Conservation (phyloP, 2,329 filamentous ascomycete genomes). For the Venturia asperata region DNA sequence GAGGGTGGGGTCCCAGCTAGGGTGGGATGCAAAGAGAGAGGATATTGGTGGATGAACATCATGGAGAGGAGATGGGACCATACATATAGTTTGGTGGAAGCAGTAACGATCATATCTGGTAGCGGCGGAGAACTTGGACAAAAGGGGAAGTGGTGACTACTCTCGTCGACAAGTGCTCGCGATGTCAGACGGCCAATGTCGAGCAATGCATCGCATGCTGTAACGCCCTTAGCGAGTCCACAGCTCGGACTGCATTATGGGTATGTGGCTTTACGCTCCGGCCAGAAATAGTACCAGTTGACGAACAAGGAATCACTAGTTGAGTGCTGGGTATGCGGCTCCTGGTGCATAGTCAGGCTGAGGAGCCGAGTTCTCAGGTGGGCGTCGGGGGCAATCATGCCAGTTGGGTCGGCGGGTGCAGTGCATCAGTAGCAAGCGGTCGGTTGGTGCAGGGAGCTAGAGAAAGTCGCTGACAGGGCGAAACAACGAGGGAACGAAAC, state of each 20-base stretch:
- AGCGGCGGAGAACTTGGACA: background rate
- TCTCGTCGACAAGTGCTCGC: background rate
- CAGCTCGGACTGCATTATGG: background rate
- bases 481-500: background rate
- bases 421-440: background rate
- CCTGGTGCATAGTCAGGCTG: background rate
- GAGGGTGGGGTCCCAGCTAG: background rate
- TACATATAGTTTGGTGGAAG: slow-evolving; percentile 8
- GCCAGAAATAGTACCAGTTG: background rate
- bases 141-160: background rate
- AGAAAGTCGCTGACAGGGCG: background rate
- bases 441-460: too few relatives aligned
- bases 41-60: background rate
- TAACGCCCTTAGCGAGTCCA: background rate
- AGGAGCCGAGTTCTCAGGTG: background rate
- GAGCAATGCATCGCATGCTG: slow-evolving; percentile 1
- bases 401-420: background rate
- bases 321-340: background rate
- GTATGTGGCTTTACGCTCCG: background rate
- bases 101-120: background rate
- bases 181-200: background rate
- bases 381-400: background rate
- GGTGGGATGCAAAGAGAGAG: background rate
- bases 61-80: background rate
- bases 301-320: background rate